Conservation (phyloP, 371 early-diverging fungal species). For the Smittium mucronatum region DNA sequence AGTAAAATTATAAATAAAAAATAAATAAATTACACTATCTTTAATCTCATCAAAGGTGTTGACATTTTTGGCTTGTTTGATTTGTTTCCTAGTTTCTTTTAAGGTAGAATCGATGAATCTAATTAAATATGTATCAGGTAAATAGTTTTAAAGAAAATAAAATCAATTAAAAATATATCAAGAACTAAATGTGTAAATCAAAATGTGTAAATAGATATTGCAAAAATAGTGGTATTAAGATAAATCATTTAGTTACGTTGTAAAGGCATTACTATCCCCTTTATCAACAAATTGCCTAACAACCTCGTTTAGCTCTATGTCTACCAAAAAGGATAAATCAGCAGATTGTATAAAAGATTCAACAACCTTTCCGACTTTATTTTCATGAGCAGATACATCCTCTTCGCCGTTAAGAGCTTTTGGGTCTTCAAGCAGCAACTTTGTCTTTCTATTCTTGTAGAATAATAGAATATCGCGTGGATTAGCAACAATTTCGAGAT, state of each 20-base stretch:
- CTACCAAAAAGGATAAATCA: slow-evolving; percentile 42
- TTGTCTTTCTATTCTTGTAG: slow-evolving; percentile 22
- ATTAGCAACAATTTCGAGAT: slow-evolving; percentile 84
- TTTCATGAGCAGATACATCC: slow-evolving; percentile 57
- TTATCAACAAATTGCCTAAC: slow-evolving; percentile 73
- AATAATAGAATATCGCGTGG: slow-evolving; percentile 83
- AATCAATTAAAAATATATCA: no score
- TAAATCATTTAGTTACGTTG: no score
- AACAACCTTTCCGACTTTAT: slow-evolving; percentile 62
- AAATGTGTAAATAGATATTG: no score
- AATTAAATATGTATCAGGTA: neutral
- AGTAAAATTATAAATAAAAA: neutral
- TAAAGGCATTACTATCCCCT: slow-evolving; percentile 66
- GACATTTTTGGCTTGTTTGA: neutral
- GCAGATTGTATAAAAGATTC: slow-evolving; percentile 43
- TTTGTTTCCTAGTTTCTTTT: neutral
- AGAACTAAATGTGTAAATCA: no score
- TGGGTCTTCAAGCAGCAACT: neutral
- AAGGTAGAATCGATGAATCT: neutral
- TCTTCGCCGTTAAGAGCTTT: slow-evolving; percentile 36
- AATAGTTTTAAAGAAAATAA: no score
- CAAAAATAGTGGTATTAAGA: no score
- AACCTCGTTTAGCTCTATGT: slow-evolving; percentile 63
- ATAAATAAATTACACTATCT: neutral
- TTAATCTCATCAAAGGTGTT: neutral